Evolutionary conservation across 257 asterid genomes (phyloP), one percentile per base, ranked within the genome.

Genomic region (Plantago elongata): DNA sequence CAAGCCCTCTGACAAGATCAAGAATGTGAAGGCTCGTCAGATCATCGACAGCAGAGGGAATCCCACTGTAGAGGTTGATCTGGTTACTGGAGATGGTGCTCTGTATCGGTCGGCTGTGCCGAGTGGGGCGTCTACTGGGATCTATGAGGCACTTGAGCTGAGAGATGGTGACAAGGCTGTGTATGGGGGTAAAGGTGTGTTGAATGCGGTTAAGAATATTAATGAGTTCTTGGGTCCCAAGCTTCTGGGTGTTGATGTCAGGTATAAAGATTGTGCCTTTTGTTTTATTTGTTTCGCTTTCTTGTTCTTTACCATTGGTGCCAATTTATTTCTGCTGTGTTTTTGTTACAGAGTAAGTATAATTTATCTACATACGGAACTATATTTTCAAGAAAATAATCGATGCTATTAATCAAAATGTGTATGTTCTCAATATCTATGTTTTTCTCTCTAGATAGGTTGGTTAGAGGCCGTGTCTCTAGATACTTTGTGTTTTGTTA

Each of bases 121-220:
- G 11, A 92, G 99, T 74, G 99, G 97, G 15, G 99, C 99, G 60
- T 89, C 99, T 45, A 92, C 99, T 17, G 99, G 99, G 82, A 89
- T 92, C 76, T 92, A 92, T 63, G 97, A 92, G 84, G 96, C 99
- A 1, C 77, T 92, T 42, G 97, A 92, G 85, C 87, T 92, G 48
- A 87, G 97, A 76, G 99, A 93, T 66, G 96, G 90, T 9, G 96
- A 93, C 66, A 83, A 85, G 76, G 67, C 68, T 52, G 90, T 87
- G 5, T 93, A 82, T 68, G 99, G 97, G 11, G 99, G 97, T 47
- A 93, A 93, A 75, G 96, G 99, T 3, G 99, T 93, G 18, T 79
- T 93, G 55, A 83, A 78, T 72, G 97, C 99, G 7, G 96, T 93
- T 4, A 67, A 62, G 34, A 93, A 93, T 72, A 81, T 93, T 44